phyloP scores from a whole-genome alignment of 1,284 basidiomycete species.

The Ceratobasidium sp. region DNA sequence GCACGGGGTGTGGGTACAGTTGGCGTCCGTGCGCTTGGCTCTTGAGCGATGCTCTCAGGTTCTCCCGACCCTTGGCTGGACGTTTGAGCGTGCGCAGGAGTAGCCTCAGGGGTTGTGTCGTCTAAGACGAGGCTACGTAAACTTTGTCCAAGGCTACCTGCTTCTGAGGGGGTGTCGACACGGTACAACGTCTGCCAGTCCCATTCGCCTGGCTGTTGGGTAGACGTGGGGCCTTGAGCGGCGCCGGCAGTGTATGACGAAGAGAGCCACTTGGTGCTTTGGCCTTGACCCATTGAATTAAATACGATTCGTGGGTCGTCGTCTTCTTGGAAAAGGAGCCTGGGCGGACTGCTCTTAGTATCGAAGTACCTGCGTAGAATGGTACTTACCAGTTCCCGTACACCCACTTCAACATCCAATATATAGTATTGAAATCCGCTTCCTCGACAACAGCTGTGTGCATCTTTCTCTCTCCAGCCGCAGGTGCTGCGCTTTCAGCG shows the following conservation, averaged over 20 bases:
- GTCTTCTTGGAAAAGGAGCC: conserved; percentile 72
- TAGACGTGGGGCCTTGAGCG: conserved; percentile 15
- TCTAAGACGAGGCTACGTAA: conserved; percentile 37
- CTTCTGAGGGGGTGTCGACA: conserved; percentile 28
- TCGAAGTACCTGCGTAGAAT: not conserved
- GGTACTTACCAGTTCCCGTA: conserved; percentile 73
- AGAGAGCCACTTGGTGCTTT: conserved; percentile 71
- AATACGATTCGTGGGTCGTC: conserved; percentile 75
- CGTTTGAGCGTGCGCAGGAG: conserved; percentile 25
- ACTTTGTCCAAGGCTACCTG: conserved; percentile 38
- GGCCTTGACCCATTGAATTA: conserved; percentile 72
- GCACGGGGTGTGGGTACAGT: conserved; percentile 29
- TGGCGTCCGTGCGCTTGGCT: conserved; percentile 16
- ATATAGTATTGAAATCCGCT: conserved; percentile 84
- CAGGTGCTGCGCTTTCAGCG: conserved; percentile 65
- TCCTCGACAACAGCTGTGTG: conserved; percentile 83
- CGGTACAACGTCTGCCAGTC: conserved; percentile 72
- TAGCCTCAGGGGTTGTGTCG: conserved; percentile 21
- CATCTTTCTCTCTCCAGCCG: conserved; percentile 69
- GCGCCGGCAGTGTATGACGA: conserved; percentile 59
- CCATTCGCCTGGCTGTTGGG: conserved; percentile 65
- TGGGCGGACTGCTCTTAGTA: conserved; percentile 7
- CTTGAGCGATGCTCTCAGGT: conserved; percentile 2
- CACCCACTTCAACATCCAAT: conserved; percentile 86
- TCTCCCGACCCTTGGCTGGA: conserved; percentile 32